Evolutionary conservation across 768 basidiomycete genomes (phyloP), one percentile per base, ranked within the genome.

Genomic region (Mycena chlorophos): DNA sequence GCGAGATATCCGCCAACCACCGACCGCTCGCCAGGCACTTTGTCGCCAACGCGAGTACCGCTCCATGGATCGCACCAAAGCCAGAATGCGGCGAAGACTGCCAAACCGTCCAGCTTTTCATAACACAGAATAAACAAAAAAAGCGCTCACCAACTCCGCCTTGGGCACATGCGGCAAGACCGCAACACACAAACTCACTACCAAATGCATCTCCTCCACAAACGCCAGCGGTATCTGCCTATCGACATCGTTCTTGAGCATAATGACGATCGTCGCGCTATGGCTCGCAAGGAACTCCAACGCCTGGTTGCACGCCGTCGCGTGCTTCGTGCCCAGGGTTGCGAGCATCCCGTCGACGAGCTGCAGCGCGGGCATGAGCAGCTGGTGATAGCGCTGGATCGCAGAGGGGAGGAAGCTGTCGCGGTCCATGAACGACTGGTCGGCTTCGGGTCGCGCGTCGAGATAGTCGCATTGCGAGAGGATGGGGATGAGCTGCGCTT

Each of bases 401-500:
- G 90, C 90, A 0, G 89, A 88, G 4, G 93, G 93, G 12, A 95
- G 76, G 78, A 95, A 94, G n/a, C 85, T 82, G 62, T 92, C 88
- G 37, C 84, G 82, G 62, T 94, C 93, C 70, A 92, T 84, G 65
- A 91, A 88, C 0, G 87, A 83, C 59, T 91, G 85, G 57, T 93
- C 90, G 2, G 83, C 81, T 60, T 94, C 89, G 3, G 94, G 95
- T 56, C 89, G 79, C 1, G 91, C 84, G 60, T 92, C 89, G 52
- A 98, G 72, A 69, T 86, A 98, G 60, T 95, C 91, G 68, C 93
- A 96, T 54, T 88, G 86, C 0, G 89, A 83, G 42, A 98, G 73
- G 16, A 84, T 77, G 3, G 85, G 80, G 10, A 97, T 76, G 2
- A 94, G 62, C 52, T 90, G 89, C 1, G 85, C 81, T 54, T 94